Base-by-base conservation (phyloP, 495 filamentous ascomycete species). In the Tirmania nivea region DNA sequence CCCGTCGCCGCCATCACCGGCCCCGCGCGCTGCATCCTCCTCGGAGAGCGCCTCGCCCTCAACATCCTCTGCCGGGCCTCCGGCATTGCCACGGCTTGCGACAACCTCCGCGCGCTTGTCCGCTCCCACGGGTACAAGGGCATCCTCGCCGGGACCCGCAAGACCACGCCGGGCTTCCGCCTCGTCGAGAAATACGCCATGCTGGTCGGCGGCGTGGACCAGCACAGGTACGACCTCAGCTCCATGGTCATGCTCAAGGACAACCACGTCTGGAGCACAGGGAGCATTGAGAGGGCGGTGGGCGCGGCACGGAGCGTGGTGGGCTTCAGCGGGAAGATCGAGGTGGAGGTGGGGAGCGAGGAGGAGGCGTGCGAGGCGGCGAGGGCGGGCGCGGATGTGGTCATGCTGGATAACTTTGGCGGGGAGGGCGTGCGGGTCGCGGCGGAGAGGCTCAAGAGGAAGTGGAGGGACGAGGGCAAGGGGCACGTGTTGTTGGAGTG, bases 211-310 rank as follows among this genome's bases (percentile, higher is more conserved):
- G 92, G 92, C 16, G 84, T 81, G 35, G 90, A 97, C 64, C 76
- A 80, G 1, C 92, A 97, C 64, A 75, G 90, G 12, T 50, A 94
- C 67, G 92, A 96, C 67, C 69, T 97, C 37, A 86, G 80, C 57
- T 74, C 79, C 47, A 96, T 97, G 90, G 86, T 83, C 21, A 97
- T 97, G 90, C 73, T 97, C 51, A 97, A 97, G 70, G 90, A 97
- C 68, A 97, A 97, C 65, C 90, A 97, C 66, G 78, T 97, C 34
- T 92, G 85, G 82, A 83, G 84, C 39, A 68, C 70, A 10, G 82
- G 81, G 6, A 81, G 81, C 55, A 95, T 96, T 63, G 80, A 81
- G 2, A 69, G 77, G 4, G 90, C 92, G 6, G 87, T 96, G 17
- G 69, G 69, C 54, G 83, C 88, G 1, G 90, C 90, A 3, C 87